Evolutionary conservation across 768 basidiomycete genomes (phyloP).

Genomic region (Xerocomellus intermedius): DNA sequence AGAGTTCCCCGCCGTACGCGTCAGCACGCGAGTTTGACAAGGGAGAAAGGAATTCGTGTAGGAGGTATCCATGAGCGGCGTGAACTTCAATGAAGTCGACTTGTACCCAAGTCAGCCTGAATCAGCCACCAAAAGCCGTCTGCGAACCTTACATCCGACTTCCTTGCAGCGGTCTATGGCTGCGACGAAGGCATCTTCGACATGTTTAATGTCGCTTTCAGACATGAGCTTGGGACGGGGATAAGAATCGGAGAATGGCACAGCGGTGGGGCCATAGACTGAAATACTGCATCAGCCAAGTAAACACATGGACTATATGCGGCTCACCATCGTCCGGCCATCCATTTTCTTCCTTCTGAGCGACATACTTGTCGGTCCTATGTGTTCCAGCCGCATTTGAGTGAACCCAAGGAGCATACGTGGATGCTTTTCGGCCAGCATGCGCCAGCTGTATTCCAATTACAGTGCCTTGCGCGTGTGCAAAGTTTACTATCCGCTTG

Average conservation of each 20-base stretch:
- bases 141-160: conserved; percentile 53
- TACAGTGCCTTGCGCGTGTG: conserved; percentile 63
- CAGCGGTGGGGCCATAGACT: conserved; percentile 63
- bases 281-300: not conserved
- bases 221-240: conserved; percentile 61
- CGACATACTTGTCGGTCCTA: conserved; percentile 33
- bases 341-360: conserved; percentile 53
- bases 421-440: conserved; percentile 69
- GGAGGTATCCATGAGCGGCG: conserved; percentile 63
- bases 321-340: conserved; percentile 64
- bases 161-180: conserved; percentile 54
- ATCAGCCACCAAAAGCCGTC: not conserved
- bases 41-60: conserved; percentile 69
- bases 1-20: conserved; percentile 67
- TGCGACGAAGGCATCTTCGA: conserved; percentile 61
- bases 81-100: conserved; percentile 76
- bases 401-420: conserved; percentile 65
- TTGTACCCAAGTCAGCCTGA: conserved; percentile 24
- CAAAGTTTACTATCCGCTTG: conserved; percentile 71
- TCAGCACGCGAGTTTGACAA: conserved; percentile 73
- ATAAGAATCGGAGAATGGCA: conserved; percentile 53
- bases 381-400: conserved; percentile 35
- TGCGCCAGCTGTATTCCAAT: conserved; percentile 83
- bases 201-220: conserved; percentile 47
- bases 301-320: not conserved